Evolutionary conservation across 768 basidiomycete genomes (phyloP), one percentile per base, ranked within the genome.

Genomic region (Rhodotorula graminis): DNA sequence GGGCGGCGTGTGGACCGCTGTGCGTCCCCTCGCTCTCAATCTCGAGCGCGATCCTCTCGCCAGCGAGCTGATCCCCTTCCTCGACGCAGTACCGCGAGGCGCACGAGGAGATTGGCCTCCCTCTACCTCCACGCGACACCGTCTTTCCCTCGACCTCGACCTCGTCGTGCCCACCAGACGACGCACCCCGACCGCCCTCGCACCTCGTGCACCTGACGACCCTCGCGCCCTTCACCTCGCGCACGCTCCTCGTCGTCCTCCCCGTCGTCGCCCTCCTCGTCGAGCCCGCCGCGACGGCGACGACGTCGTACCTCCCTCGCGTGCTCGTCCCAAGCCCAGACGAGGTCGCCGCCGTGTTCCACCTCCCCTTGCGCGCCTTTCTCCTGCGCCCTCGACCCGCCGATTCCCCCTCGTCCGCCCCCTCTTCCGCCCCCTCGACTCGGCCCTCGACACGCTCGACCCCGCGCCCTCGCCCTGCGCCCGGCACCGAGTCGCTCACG

Each of bases 291-390:
- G 19, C 64, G 12, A 25, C 21, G 0, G 61, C 64, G 16, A 56
- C 69, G 16, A 8, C 27, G 9, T 6, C 21, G 11, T 67, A 57
- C 49, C 53, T 73, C 21, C 15, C 61, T 0, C 6, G 3, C 0
- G 10, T 12, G 4, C 70, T 78, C 29, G 8, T 19, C 11, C 33
- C 70, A 15, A 78, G 58, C 65, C 65, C 67, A 25, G 67, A 65
- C 42, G 78, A 78, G 61, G 78, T 78, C 21, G 76, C 66, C 29
- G 61, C 70, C 6, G 70, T 78, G 47, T 78, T 77, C 64, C 58
- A 65, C n/a, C 61, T 68, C 23, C 64, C 69, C 2, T 63, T 77
- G 27, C 31, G 33, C 14, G 37, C 50, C 1, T 65, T 77, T 29
- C 61, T 77, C 1, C 52, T 58, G 0, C 64, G 70, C 31, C 31